A percentile compares a stretch with the other conserved stretches of the same genome.
Conservation (phyloP, 345 rosid species). For the Camelina neglecta region DNA sequence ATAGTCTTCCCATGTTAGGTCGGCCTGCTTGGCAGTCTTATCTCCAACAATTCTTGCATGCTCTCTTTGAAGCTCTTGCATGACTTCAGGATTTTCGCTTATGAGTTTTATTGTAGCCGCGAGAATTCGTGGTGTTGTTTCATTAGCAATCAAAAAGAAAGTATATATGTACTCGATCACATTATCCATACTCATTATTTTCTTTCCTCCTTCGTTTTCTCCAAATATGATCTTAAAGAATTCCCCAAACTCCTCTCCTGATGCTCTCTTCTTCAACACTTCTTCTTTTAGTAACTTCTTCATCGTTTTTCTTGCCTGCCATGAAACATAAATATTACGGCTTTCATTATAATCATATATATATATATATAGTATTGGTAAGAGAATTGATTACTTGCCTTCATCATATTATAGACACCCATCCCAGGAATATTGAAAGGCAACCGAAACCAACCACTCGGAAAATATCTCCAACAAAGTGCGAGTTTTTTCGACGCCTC, state of each 20-base stretch:
- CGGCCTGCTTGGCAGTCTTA: not conserved
- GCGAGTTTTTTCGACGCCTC: too few species aligned
- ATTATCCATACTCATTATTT: not conserved
- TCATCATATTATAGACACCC: slow-evolving; percentile 1
- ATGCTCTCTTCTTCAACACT: slow-evolving; percentile 13
- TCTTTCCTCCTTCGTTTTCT: not conserved
- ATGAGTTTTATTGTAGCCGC: slow-evolving; percentile 24
- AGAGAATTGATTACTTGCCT: not conserved
- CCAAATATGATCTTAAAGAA: slow-evolving; percentile 23
- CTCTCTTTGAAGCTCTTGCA: slow-evolving; percentile 26
- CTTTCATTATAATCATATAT: not conserved
- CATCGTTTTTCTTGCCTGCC: slow-evolving; percentile 27
- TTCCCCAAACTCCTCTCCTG: not conserved
- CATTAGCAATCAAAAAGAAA: slow-evolving; percentile 21
- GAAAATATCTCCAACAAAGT: slow-evolving; percentile 26
- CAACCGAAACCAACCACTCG: slow-evolving; percentile 24
- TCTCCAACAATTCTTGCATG: slow-evolving; percentile 1
- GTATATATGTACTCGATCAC: slow-evolving; percentile 21
- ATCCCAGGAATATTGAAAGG: slow-evolving; percentile 17
- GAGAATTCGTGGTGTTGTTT: slow-evolving; percentile 23
- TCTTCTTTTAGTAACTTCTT: slow-evolving; percentile 16
- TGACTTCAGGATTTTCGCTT: slow-evolving; percentile 16
- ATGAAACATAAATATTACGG: not conserved
- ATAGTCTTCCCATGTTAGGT: slow-evolving; percentile 37
- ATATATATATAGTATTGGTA: not conserved